Base-by-base conservation (phyloP, 225 moss, liverwort and hornwort species). In the Takakia lepidozioides region DNA sequence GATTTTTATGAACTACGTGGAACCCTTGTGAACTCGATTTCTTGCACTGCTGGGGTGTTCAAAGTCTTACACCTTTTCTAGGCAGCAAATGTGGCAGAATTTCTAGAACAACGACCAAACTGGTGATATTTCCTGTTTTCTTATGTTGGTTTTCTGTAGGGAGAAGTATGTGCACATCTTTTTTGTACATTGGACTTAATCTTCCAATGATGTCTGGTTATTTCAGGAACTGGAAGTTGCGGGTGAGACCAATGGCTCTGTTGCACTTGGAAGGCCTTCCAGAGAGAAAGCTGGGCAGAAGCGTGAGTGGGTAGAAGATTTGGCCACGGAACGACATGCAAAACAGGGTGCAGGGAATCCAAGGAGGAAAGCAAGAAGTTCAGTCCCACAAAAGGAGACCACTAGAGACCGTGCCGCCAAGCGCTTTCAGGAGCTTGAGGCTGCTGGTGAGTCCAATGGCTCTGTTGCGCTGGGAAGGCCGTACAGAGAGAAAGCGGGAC, bases 351-450 rank as follows among this genome's bases (percentile, higher is more conserved):
- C 62, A 48, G 57, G 69, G 20, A 51, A 77, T 57, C 67, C 70
- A 39, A 68, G 80, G 62, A 81, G 80, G 51, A 72, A 41, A 43
- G 57, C 72, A 17, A 71, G 69, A 54, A 75, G 65, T 38, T 66
- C 75, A 40, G 73, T 63, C 27, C 64, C 62, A 28, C 67, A 60
- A 54, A 74, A 80, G 48, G 75, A 52, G 8, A 71, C 62, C n/a
- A n/a, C n/a, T n/a, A n/a, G n/a, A n/a, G n/a, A n/a, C n/a, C n/a
- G n/a, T n/a, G n/a, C n/a, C n/a, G n/a, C n/a, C n/a, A n/a, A n/a
- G n/a, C n/a, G n/a, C n/a, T n/a, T n/a, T n/a, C n/a, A 98, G 98
- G 98, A 98, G 69, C 78, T 98, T 38, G 98, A 98, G 62, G 85
- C 78, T 36, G 66, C 91, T 44, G 87, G 87, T 32, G 82, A 85